phyloP scores from a whole-genome alignment of 2,329 filamentous ascomycete species.

The Orbilia quercus region DNA sequence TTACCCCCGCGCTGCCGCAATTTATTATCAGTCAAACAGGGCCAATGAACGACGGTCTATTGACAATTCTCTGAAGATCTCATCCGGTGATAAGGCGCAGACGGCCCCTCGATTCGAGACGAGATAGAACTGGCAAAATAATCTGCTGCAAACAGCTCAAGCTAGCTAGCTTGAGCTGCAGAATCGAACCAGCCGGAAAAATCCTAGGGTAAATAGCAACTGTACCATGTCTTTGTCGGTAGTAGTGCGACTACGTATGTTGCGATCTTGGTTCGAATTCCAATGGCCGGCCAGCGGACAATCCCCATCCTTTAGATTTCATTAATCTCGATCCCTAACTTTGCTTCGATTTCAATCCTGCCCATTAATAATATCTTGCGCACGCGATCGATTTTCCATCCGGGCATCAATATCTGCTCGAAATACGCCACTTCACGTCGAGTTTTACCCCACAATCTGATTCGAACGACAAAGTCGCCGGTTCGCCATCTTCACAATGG shows the following conservation, averaged over 20 bases:
- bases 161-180: conserved; percentile 20
- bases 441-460: conserved; percentile 32
- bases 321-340: conserved; percentile 1
- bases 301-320: conserved; percentile 13
- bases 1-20: conserved; percentile 36
- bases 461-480: not conserved
- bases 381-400: conserved; percentile 32
- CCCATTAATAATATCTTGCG: conserved; percentile 2
- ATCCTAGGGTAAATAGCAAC: conserved; percentile 44
- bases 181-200: conserved; percentile 35
- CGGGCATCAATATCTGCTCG: not conserved
- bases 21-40: conserved; percentile 5
- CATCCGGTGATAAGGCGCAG: conserved; percentile 37
- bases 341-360: conserved; percentile 3
- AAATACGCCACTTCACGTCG: conserved; percentile 8
- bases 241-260: conserved; percentile 23
- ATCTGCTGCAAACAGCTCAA: conserved; percentile 29
- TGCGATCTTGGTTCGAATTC: conserved; percentile 12
- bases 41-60: conserved; percentile 42
- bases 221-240: conserved; percentile 38
- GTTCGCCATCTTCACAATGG: conserved; percentile 26
- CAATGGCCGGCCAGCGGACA: conserved; percentile 15
- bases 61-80: conserved; percentile 28
- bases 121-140: conserved; percentile 16
- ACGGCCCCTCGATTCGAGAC: conserved; percentile 39